Evolutionary conservation across 495 filamentous ascomycete species (phyloP), one percentile per base, ranked within the genome.

Genomic region (Penicillium steckii): DNA sequence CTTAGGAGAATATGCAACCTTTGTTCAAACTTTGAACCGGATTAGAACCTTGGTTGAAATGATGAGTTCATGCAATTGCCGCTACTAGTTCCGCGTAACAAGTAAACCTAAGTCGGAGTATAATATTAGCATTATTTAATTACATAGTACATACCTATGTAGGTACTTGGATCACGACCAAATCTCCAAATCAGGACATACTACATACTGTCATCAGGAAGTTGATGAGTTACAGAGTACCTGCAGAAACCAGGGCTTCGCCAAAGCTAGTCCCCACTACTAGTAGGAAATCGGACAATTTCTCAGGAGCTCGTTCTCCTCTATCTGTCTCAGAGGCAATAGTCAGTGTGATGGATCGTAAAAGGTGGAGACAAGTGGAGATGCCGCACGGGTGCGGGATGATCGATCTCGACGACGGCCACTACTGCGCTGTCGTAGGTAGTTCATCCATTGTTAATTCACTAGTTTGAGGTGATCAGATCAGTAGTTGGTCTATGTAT

Each of bases 271-370:
- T 37, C 17, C 17, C 23, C 40, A 33, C 50, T 21, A n/a, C n/a
- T n/a, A n/a, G n/a, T n/a, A 19, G 18, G n/a, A 7, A 19, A 43
- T 63, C 59, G 62, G 62, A 59, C 52, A 56, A 52, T 65, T 65
- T 33, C 29, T 24, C 15, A 38, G 32, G 37, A 32, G 37, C 47
- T 55, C 37, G 52, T 57, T 54, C 44, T 27, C 35, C 33, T 38
- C 56, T 50, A 50, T 53, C 38, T 59, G 41, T 56, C 51, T 53
- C 52, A 57, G 50, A 15, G 3, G 7, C 21, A 17, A 24, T 40
- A 48, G 15, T 27, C 42, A 22, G 25, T 47, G 49, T 57, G 55
- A 53, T 45, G 27, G 42, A 52, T 49, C 52, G 41, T 24, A 42
- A 47, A 43, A 23, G 44, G 55, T 46, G 44, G 48, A 26, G 50